Evolutionary conservation across 768 basidiomycete species (phyloP).

Genomic region (Macrolepiota fuliginosa): DNA sequence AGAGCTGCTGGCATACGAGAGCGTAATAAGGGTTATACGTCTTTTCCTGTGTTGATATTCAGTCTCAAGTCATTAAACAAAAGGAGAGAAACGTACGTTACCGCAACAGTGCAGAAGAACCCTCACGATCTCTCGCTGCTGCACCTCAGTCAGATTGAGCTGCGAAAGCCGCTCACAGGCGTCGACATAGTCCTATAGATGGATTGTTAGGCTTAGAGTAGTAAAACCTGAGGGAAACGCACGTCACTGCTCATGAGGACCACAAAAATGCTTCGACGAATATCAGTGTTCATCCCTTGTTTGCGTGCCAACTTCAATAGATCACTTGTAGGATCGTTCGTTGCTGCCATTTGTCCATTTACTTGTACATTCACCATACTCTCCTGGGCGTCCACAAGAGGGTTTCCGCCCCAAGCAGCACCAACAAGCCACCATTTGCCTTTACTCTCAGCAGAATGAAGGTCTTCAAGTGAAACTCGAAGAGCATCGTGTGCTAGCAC

Average conservation of each 20-base stretch:
- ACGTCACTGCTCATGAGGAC: slow-evolving; percentile 96
- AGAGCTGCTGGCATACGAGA: slow-evolving; percentile 83
- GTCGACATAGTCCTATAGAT: slow-evolving; percentile 85
- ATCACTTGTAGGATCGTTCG: slow-evolving; percentile 29
- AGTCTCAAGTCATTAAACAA: slow-evolving; percentile 3
- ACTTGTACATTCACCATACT: slow-evolving; percentile 19
- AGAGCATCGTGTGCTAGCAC: slow-evolving; percentile 85
- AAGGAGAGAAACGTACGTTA: slow-evolving; percentile 51
- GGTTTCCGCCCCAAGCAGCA: slow-evolving; percentile 93
- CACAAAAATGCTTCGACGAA: slow-evolving; percentile 87
- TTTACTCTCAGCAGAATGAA: slow-evolving; percentile 77
- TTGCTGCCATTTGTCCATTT: slow-evolving; percentile 23
- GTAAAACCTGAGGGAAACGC: slow-evolving; percentile 23
- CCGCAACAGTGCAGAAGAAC: slow-evolving; percentile 92
- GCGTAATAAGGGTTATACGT: slow-evolving; percentile 95
- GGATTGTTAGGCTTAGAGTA: background rate
- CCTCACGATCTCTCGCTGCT: slow-evolving; percentile 93
- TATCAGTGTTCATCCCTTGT: slow-evolving; percentile 99
- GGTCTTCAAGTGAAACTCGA: slow-evolving; percentile 81
- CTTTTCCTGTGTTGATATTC: slow-evolving; percentile 60
- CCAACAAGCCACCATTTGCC: slow-evolving; percentile 99
- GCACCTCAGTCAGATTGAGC: slow-evolving; percentile 80
- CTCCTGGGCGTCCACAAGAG: slow-evolving; percentile 69
- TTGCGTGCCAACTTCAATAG: slow-evolving; percentile 81
- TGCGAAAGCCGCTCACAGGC: slow-evolving; percentile 89